Base-by-base conservation (phyloP, 495 filamentous ascomycete species). In the Aspergillus avenaceus region DNA sequence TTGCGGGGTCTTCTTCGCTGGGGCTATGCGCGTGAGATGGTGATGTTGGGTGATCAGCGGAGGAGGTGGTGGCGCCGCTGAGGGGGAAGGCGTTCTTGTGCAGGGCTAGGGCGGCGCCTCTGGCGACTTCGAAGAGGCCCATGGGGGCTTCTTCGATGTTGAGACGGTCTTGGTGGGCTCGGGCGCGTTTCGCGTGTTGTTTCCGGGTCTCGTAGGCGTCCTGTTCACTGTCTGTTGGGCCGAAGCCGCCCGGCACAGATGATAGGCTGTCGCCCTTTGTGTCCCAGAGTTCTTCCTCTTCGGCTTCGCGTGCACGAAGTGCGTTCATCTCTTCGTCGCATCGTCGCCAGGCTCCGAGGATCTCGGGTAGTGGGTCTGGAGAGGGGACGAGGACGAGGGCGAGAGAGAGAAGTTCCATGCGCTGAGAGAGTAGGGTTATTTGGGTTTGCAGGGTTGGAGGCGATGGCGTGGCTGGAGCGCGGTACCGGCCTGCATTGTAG, bases 41-140 rank as follows among this genome's bases (percentile, higher is more conserved):
- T n/a, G 41, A 21, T 13, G 24, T 23, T 6, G 41, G 18, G 21
- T 52, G 7, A 7, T 37, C 22, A 24, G 22, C n/a, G n/a, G n/a
- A 49, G 13, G 52, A 26, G 29, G 43, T 47, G 21, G 48, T 48
- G 2, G 52, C 59, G 34, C 61, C 55, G 4, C 70, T 63, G 9
- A 85, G 59, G 8, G 80, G 80, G 54, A 83, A 83, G 4, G 82
- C 76, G 55, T 75, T 83, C 64, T 80, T 80, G 46, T 81, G 78
- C 19, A 87, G 77, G 7, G 95, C 91, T 32, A 84, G 77, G 5
- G 88, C 83, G 25, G 91, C 90, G 45, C 85, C 90, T 23, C 90
- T 77, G 7, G 91, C 90, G 34, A 97, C 81, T 53, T 96, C 95
- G 60, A 98, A 97, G 21, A 97, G 72, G 2, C 90, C 91, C 85